Percentiles rank a stretch among this genome's conserved stretches.
Evolutionary conservation across 345 rosid genomes (phyloP).

Genomic region (Camelina laxa): DNA sequence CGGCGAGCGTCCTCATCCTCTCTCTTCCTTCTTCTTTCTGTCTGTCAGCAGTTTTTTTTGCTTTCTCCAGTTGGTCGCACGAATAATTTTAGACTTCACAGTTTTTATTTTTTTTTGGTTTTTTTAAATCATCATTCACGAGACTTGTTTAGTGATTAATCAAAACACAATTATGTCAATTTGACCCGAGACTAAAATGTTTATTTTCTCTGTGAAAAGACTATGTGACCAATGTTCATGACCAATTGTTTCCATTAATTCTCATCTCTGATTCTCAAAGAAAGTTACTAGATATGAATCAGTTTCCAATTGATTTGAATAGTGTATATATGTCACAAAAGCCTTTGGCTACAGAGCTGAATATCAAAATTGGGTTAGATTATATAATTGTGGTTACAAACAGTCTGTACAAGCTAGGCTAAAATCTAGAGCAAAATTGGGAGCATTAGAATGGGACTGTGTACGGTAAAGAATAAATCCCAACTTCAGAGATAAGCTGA

Average conservation of each 20-base stretch:
- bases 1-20: slow-evolving; percentile 50
- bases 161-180: neutral
- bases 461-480: slow-evolving; percentile 65
- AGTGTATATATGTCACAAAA: neutral
- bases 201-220: no score
- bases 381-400: slow-evolving; percentile 23
- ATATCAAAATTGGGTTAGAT: slow-evolving; percentile 39
- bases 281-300: no score
- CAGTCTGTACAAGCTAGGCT: slow-evolving; percentile 21
- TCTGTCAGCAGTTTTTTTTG: slow-evolving; percentile 42
- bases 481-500: slow-evolving; percentile 48
- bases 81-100: slow-evolving; percentile 30
- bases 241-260: no score
- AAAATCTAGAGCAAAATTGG: neutral
- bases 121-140: slow-evolving; percentile 5
- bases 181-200: no score
- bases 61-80: slow-evolving; percentile 25
- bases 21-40: slow-evolving; percentile 9
- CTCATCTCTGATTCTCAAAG: neutral
- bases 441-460: slow-evolving; percentile 56
- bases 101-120: neutral
- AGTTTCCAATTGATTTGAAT: no score
- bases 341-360: neutral
- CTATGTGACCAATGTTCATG: neutral
- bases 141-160: neutral